Evolutionary conservation across 257 asterid species (phyloP).

Genomic region (Solanum etuberosum): DNA sequence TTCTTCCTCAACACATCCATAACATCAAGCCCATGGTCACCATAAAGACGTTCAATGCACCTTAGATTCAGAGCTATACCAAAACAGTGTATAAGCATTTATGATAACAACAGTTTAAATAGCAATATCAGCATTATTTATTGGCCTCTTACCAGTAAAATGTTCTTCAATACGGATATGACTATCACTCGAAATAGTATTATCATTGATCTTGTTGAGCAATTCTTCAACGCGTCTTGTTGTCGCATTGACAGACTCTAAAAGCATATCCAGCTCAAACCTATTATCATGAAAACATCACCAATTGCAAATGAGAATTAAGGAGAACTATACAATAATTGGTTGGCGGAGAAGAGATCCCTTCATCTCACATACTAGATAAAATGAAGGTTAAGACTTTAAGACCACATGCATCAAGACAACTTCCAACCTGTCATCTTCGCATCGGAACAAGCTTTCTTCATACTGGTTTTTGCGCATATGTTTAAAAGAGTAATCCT

Average conservation of each 20-base stretch:
- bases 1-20: constrained; percentile 81
- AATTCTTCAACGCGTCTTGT: constrained; percentile 76
- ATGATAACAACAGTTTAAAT: constrained; percentile 1
- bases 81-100: constrained; percentile 10
- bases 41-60: constrained; percentile 95
- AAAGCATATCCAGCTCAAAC: constrained; percentile 97
- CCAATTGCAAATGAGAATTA: constrained; percentile 4
- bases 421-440: constrained; percentile 76
- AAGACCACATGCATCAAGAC: not conserved
- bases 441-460: constrained; percentile 92
- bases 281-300: constrained; percentile 37
- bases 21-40: constrained; percentile 98
- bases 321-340: not conserved
- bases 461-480: constrained; percentile 96
- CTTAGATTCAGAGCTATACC: constrained; percentile 64
- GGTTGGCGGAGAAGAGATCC: not conserved
- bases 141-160: constrained; percentile 48
- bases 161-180: constrained; percentile 62
- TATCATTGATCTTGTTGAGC: constrained; percentile 48
- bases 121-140: constrained; percentile 12
- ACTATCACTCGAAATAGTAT: constrained; percentile 27
- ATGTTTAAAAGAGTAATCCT: constrained; percentile 94
- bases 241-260: constrained; percentile 78
- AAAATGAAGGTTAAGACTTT: not conserved
- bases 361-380: not conserved